Base-by-base conservation (phyloP, 495 filamentous ascomycete genomes). In the Xylona heveae region DNA sequence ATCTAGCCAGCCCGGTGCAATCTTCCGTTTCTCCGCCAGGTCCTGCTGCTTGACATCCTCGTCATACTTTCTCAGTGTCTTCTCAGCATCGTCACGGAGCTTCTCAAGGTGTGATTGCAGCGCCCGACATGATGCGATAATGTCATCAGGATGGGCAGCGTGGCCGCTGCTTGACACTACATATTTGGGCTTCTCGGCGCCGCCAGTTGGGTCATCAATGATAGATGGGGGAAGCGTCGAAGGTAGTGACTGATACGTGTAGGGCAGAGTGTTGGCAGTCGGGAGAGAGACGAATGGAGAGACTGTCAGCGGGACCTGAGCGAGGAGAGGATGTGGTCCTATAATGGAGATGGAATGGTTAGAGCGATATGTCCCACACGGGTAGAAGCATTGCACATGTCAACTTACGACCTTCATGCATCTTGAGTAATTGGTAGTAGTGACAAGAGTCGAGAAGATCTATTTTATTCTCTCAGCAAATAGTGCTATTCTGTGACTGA, bases 1-100 rank as follows among this genome's bases (percentile, higher is more conserved):
- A 49, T 97, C 88, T 43, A 97, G 53, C 78, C 85, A 97, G 1
- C 88, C 88, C 10, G 88, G 88, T 24, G 88, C 88, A 21, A 92
- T 62, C 13, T 82, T 61, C 33, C 88, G 52, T 62, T 92, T 93
- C 65, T 95, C 88, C 21, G 79, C 80, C 35, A 97, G 55, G 36
- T 95, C 88, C 30, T 76, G 62, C 30, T 78, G 70, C 27, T 53
- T 51, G 37, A 85, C 74, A 3, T 59, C 56, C 40, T 70, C 66
- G 42, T 85, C 74, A 60, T 88, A 77, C 6, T 61, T 64, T 30
- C 52, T 53, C 30, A 94, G 54, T n/a, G 63, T 59, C 25, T 58
- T 54, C 26, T 73, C 64, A 0, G 79, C 74, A 21, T 75, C 66
- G 0, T 53, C 52, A 34, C 69, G 62, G 18, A 71, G 53, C 42